Percentiles rank a stretch among this genome's conserved stretches.
Conservation (phyloP, 169 alveolate species). For the Eimeria maxima region DNA sequence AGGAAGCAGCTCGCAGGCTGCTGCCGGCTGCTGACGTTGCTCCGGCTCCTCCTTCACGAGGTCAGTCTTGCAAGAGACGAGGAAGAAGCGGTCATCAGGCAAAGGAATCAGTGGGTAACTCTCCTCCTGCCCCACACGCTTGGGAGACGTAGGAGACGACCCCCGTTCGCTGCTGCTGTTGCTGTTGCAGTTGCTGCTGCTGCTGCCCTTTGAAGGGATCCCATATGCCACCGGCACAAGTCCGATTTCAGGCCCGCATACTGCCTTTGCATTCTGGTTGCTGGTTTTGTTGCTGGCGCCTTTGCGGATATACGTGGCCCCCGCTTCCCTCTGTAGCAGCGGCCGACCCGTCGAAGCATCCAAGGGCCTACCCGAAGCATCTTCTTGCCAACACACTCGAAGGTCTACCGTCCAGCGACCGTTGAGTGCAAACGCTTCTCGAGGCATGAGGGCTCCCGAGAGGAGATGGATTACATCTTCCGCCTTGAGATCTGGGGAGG, state of each 20-base stretch:
- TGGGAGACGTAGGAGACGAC: background rate
- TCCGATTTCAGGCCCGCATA: slow-evolving; percentile 39
- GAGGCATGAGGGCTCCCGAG: slow-evolving; percentile 66
- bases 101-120: slow-evolving; percentile 19
- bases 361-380: slow-evolving; percentile 35
- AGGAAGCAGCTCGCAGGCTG: slow-evolving; percentile 20
- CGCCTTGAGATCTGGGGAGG: background rate
- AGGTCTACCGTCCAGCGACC: slow-evolving; percentile 69
- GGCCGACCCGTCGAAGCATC: background rate
- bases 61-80: slow-evolving; percentile 54
- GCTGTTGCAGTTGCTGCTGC: slow-evolving; percentile 23
- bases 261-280: background rate
- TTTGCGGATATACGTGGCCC: background rate
- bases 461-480: slow-evolving; percentile 48
- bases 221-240: slow-evolving; percentile 52
- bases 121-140: slow-evolving; percentile 34
- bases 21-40: background rate
- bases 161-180: slow-evolving; percentile 20
- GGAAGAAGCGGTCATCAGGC: slow-evolving; percentile 37
- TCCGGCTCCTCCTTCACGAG: background rate
- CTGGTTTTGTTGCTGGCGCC: too few relatives aligned
- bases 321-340: background rate
- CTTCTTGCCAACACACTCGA: slow-evolving; percentile 58
- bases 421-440: slow-evolving; percentile 42
- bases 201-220: background rate